These are phyloP conservation scores for Basidiobolus heterosporus DNA, from an alignment of 371 early-diverging fungal genomes.

Conservation along the genomic window DNA sequence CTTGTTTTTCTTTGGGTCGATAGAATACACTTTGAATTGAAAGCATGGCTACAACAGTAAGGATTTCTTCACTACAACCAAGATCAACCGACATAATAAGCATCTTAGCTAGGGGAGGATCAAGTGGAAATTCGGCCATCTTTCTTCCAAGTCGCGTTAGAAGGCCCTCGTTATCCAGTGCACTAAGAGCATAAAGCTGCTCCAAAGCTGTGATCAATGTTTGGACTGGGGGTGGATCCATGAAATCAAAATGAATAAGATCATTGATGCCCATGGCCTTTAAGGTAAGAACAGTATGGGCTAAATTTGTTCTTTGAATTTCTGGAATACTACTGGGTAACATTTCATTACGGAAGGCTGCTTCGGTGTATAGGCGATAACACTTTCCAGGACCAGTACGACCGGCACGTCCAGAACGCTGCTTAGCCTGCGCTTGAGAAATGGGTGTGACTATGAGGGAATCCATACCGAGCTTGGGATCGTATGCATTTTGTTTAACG, in stretches of 20 bases:
- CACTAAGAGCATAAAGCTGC: conserved; percentile 81
- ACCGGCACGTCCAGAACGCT: conserved; percentile 97
- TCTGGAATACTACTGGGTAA: conserved; percentile 90
- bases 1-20: conserved; percentile 91
- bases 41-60: conserved; percentile 94
- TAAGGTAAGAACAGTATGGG: conserved; percentile 76
- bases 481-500: conserved; percentile 93
- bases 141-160: conserved; percentile 80
- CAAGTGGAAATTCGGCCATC: conserved; percentile 96
- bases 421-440: conserved; percentile 90
- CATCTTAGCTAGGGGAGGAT: conserved; percentile 85
- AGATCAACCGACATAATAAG: conserved; percentile 77
- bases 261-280: conserved; percentile 96
- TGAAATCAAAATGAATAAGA: conserved; percentile 87
- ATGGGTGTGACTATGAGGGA: conserved; percentile 84
- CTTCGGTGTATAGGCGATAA: conserved; percentile 90
- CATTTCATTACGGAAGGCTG: conserved; percentile 92
- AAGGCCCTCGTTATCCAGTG: conserved; percentile 84
- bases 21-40: conserved; percentile 85
- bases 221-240: conserved; percentile 90
- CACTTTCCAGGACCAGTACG: conserved; percentile 94
- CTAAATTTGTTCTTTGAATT: conserved; percentile 91
- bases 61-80: conserved; percentile 86
- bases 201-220: conserved; percentile 88
- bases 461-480: conserved; percentile 88